Evolutionary conservation across 371 early-diverging fungal species (phyloP), one percentile per base, ranked within the genome.

Genomic region (Rhizopus sp.): DNA sequence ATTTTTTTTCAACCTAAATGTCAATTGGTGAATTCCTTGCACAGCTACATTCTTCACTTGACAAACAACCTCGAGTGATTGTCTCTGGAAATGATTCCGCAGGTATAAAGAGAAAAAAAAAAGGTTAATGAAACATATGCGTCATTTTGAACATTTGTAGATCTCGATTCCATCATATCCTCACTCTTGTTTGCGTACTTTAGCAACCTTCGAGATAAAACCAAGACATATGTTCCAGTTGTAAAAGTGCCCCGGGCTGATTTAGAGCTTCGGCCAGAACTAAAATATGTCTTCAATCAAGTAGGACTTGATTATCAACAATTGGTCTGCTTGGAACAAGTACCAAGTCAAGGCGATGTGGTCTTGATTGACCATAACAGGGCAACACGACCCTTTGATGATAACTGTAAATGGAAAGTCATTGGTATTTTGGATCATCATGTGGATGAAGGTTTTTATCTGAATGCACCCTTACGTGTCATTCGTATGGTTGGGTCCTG

Each of bases 371-470:
- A 90, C 48, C 88, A 88, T 47, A 90, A 90, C 59, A 63, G 65
- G 6, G 62, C 87, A 12, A 70, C 86, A 0, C 64, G 67, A 12
- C 73, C 82, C 2, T 74, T 87, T 32, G 41, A 56, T 44, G 44
- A 64, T 16, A 23, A 23, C 23, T 23, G 23, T 23, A 23, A 23
- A 23, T 8, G 32, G 48, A 63, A 60, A 10, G 84, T 92, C 5
- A 59, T 64, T 1, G 87, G 85, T 5, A 66, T 92, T 8, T 39
- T 90, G 8, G 93, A 93, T 67, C 93, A 93, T 59, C 93, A 93
- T 59, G 69, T 60, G 1, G 91, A 93, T 62, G 87, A 85, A 51
- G 63, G 62, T 4, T 50, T 67, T 6, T 82, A 85, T 52, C 30
- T 29, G n/a, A 63, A 76, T 16, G 56, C 53, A 0, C 33, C 65